These are phyloP conservation scores for Cordyceps javanica DNA, from an alignment of 2,329 filamentous ascomycete genomes.

Conservation along the genomic window DNA sequence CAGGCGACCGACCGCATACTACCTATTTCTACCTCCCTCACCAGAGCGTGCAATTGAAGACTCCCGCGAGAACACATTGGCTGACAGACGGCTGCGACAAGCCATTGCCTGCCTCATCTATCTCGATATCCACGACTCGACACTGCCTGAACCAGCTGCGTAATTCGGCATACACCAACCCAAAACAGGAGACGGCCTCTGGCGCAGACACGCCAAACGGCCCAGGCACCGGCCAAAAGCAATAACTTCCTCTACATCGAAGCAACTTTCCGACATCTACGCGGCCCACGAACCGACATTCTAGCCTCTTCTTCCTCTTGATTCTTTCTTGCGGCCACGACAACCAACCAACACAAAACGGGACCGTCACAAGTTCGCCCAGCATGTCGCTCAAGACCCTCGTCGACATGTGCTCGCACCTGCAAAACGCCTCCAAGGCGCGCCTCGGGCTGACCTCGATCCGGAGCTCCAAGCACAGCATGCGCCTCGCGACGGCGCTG, in stretches of 20 bases:
- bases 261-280: no score
- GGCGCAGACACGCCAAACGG: not conserved
- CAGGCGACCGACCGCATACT: constrained; percentile 5
- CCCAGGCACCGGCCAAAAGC: no score
- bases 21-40: not conserved
- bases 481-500: constrained; percentile 66
- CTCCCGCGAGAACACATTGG: not conserved
- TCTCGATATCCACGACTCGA: no score
- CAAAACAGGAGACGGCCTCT: not conserved
- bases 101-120: no score
- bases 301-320: no score
- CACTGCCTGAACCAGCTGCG: no score
- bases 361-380: constrained; percentile 6
- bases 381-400: constrained; percentile 58
- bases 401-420: constrained; percentile 77
- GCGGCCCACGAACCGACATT: no score
- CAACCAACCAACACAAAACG: not conserved
- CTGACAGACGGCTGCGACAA: not conserved
- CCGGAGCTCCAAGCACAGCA: constrained; percentile 73
- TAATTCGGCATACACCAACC: no score
- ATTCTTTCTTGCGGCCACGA: no score
- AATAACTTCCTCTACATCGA: no score
- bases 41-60: not conserved
- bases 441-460: constrained; percentile 79
- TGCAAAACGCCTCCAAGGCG: constrained; percentile 84